Evolutionary conservation across 2,329 filamentous ascomycete species (phyloP), one percentile per base, ranked within the genome.

Genomic region (Elsinoe necatrix): DNA sequence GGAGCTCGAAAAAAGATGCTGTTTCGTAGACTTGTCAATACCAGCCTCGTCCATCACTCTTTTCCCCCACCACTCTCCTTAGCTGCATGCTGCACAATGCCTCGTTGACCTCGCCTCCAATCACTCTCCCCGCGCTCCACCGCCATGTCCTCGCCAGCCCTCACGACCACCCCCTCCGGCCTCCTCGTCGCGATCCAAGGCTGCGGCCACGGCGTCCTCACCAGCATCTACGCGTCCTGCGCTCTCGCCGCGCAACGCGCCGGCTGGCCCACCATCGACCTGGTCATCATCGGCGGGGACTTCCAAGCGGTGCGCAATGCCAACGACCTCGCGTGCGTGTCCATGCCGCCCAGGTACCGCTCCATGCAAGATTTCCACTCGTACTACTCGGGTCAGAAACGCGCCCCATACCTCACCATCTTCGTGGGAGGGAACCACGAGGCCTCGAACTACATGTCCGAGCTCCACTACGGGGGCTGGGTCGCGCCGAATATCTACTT

Each of bases 401-500:
- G 71, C 42, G 93, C 93, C 0, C 93, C 93, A 0, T 95, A 90
- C 67, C 78, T 95, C 45, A 98, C 93, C 14, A 76, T 97, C 43
- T 97, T 97, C 72, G 84, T 95, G 52, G 91, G 85, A 42, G 93
- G 93, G 1, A 98, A 98, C 68, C 93, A 98, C 66, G 93, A 98
- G 73, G 92, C 93, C 0, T 87, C 87, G 65, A 90, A 87, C 52
- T 84, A 97, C 71, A 76, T 95, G 4, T 93, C 85, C 77, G 93
- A 98, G 72, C 80, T 98, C 0, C 95, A 89, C 74, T 95, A 97
- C 68, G 93, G 93, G 54, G 93, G 93, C 52, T 98, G 93, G 93
- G 93, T 89, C 4, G 92, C 92, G 6, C 90, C 89, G 7, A 95
- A 93, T 63, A 97, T 98, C 61, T 98, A 96, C 76, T 98, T 96